Conservation (phyloP, 1,284 basidiomycete genomes). For the Austroboletus novae-zelandiae region DNA sequence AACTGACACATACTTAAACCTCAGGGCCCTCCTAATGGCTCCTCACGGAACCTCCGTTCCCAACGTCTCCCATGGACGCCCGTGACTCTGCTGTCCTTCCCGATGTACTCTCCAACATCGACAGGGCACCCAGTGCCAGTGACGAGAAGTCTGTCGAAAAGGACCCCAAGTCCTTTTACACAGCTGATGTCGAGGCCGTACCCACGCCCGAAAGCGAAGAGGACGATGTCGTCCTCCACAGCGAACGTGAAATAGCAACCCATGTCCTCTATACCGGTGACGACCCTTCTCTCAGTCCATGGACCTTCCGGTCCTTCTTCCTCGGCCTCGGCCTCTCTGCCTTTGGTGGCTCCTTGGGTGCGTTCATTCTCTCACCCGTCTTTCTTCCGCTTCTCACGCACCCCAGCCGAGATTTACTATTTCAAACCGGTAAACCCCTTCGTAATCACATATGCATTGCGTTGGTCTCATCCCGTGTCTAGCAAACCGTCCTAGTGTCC, state of each 20-base stretch:
- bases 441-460: too few species aligned
- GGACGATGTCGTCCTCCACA: constrained; percentile 35
- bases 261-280: constrained; percentile 54
- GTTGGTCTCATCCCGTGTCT: not conserved
- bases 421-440: constrained; percentile 47
- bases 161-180: constrained; percentile 12
- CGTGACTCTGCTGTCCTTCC: not conserved
- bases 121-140: constrained; percentile 16
- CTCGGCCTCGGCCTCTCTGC: constrained; percentile 60
- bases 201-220: constrained; percentile 16
- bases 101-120: constrained; percentile 1
- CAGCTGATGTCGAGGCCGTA: constrained; percentile 34
- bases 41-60: not conserved
- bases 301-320: constrained; percentile 58
- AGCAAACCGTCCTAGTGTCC: constrained; percentile 51
- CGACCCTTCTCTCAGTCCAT: constrained; percentile 53
- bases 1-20: too few species aligned
- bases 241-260: constrained; percentile 49
- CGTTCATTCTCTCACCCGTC: not conserved
- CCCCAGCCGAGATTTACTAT: constrained; percentile 53
- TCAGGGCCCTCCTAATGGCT: too few species aligned
- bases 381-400: not conserved
- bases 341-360: constrained; percentile 53
- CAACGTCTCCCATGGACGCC: constrained; percentile 4
- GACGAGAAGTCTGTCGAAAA: constrained; percentile 33